Evolutionary conservation across 805 yeast species (phyloP).

Genomic region (Candida qinlingensis): DNA sequence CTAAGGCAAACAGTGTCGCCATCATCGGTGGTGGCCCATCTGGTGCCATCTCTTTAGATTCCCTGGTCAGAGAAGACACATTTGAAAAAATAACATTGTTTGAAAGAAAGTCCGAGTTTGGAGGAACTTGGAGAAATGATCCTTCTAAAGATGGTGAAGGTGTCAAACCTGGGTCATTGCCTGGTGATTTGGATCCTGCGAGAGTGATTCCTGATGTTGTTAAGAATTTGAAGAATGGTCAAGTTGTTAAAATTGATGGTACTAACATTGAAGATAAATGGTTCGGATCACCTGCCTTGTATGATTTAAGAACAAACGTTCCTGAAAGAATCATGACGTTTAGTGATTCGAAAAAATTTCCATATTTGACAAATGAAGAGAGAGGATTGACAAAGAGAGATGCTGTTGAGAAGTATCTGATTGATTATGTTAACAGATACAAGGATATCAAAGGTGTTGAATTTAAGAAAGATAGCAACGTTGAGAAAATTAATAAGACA

Average conservation of each 20-base stretch:
- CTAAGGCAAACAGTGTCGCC: slow-evolving; percentile 23
- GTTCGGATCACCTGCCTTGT: slow-evolving; percentile 8
- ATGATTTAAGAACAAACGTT: slow-evolving; percentile 9
- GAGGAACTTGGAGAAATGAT: slow-evolving; percentile 39
- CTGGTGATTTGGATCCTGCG: neutral
- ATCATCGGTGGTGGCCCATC: slow-evolving; percentile 46
- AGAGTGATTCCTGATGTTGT: slow-evolving; percentile 3
- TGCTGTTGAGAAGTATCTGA: slow-evolving; percentile 3
- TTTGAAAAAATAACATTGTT: slow-evolving; percentile 31
- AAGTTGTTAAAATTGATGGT: neutral
- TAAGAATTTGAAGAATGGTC: neutral
- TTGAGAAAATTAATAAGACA: slow-evolving; percentile 29
- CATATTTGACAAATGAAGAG: neutral
- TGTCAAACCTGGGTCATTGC: slow-evolving; percentile 3
- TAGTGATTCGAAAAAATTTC: slow-evolving; percentile 5
- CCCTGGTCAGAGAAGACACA: slow-evolving; percentile 28
- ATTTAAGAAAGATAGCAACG: slow-evolving; percentile 25
- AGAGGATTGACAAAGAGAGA: neutral
- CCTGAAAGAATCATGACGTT: slow-evolving; percentile 8
- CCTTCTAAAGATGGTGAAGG: slow-evolving; percentile 7
- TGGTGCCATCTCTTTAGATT: slow-evolving; percentile 33
- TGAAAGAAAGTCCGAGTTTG: slow-evolving; percentile 34
- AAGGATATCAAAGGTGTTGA: neutral
- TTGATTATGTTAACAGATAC: slow-evolving; percentile 1
- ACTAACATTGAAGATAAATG: neutral